Conservation (phyloP, 805 yeast species). For the Saccharomycopsis selenospora region DNA sequence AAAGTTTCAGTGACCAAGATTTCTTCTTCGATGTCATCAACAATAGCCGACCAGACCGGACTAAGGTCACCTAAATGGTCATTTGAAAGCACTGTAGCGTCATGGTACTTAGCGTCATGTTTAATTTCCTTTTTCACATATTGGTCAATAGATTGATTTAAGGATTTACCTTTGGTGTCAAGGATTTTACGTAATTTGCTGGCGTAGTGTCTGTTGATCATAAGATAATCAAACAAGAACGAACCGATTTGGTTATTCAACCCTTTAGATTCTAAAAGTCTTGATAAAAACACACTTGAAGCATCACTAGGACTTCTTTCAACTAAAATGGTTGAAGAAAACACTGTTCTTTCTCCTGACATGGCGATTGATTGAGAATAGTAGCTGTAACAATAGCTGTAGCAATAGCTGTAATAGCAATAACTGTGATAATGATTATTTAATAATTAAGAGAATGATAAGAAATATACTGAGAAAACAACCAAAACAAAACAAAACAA, state of each 20-base stretch:
- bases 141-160: slow-evolving; percentile 18
- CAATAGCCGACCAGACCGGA: slow-evolving; percentile 15
- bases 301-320: slow-evolving; percentile 16
- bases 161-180: slow-evolving; percentile 18
- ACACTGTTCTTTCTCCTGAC: slow-evolving; percentile 18
- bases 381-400: too few relatives aligned
- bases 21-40: slow-evolving; percentile 19
- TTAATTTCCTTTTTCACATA: slow-evolving; percentile 19
- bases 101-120: slow-evolving; percentile 13
- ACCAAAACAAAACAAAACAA: too few relatives aligned
- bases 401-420: too few relatives aligned
- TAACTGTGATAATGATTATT: too few relatives aligned
- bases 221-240: slow-evolving; percentile 41
- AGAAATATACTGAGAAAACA: too few relatives aligned
- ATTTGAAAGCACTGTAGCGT: slow-evolving; percentile 4
- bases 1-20: slow-evolving; percentile 16
- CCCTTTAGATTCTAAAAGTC: slow-evolving; percentile 30
- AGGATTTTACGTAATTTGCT: slow-evolving; percentile 17
- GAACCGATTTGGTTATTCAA: slow-evolving; percentile 40
- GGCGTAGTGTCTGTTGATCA: slow-evolving; percentile 26
- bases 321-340: slow-evolving; percentile 19
- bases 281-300: slow-evolving; percentile 13
- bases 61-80: slow-evolving; percentile 20
- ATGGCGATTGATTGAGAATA: too few relatives aligned
- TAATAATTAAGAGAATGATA: too few relatives aligned